phyloP scores from a whole-genome alignment of 78 protist genomes.

The Neovahlkampfia damariscottae region DNA sequence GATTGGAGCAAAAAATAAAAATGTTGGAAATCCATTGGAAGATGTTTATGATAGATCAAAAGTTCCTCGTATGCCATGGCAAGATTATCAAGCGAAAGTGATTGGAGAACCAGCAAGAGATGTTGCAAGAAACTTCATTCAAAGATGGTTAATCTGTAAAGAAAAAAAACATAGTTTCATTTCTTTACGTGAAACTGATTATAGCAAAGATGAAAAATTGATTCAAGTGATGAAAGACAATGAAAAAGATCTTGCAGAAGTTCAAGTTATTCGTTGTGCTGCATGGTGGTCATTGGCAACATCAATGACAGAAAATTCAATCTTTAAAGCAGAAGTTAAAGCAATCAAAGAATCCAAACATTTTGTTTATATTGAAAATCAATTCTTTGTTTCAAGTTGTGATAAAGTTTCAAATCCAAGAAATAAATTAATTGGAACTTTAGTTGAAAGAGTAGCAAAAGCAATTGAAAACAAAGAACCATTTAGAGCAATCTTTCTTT shows the following conservation, averaged over 20 bases:
- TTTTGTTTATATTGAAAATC: slow-evolving; percentile 70
- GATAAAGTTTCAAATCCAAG: too few relatives aligned
- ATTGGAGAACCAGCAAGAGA: slow-evolving; percentile 63
- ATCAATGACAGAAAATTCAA: slow-evolving; percentile 13
- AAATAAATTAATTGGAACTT: too few relatives aligned
- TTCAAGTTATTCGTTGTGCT: slow-evolving; percentile 20
- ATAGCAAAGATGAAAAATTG: not conserved
- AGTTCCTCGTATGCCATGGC: slow-evolving; percentile 81
- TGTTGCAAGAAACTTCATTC: slow-evolving; percentile 58
- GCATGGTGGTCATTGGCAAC: slow-evolving; percentile 15
- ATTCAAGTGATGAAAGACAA: not conserved
- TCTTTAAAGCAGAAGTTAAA: slow-evolving; percentile 47
- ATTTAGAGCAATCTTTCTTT: too few relatives aligned
- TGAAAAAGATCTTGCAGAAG: not conserved
- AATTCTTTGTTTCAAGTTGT: slow-evolving; percentile 49
- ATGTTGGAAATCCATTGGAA: slow-evolving; percentile 10
- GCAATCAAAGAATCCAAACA: slow-evolving; percentile 52
- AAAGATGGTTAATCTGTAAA: slow-evolving; percentile 33
- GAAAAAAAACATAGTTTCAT: not conserved
- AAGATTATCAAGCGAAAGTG: slow-evolving; percentile 50
- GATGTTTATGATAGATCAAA: slow-evolving; percentile 19
- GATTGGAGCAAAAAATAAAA: not conserved
- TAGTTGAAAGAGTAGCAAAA: too few relatives aligned
- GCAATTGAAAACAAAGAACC: too few relatives aligned
- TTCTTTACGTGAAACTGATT: not conserved